Conservation (phyloP, 352 stramenopile species). For the Thraustochytrium sp. region DNA sequence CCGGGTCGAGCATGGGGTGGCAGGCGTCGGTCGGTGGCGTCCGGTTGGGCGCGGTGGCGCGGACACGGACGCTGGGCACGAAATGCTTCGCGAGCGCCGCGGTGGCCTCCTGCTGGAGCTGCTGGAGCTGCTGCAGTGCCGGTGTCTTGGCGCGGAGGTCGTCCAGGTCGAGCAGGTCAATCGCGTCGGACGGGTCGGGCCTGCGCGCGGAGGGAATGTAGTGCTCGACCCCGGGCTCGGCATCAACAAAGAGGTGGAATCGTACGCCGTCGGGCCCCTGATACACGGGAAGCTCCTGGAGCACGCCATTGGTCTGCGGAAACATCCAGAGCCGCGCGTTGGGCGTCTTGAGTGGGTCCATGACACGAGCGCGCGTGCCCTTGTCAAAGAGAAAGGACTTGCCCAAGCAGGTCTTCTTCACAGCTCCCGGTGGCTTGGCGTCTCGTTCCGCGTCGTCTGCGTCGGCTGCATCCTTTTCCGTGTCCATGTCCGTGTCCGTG, state of each 20-base stretch:
- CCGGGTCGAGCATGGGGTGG: not conserved
- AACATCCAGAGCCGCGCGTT: conserved; percentile 15
- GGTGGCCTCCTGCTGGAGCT: too few relatives aligned
- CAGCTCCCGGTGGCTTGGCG: not conserved
- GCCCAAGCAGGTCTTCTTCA: not conserved
- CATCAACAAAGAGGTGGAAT: conserved; percentile 12
- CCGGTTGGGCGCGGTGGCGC: not conserved
- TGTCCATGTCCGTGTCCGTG: not conserved
- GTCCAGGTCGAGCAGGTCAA: not conserved
- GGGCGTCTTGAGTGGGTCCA: not conserved
- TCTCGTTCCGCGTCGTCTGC: not conserved
- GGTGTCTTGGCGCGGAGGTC: too few relatives aligned
- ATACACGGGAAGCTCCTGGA: not conserved
- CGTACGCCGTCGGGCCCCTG: not conserved
- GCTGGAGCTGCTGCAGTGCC: too few relatives aligned
- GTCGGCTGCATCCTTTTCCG: not conserved
- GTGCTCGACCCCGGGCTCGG: not conserved
- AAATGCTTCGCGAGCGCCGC: not conserved
- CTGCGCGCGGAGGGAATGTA: not conserved
- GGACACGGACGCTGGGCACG: not conserved
- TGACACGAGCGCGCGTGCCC: not conserved
- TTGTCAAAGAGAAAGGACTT: not conserved
- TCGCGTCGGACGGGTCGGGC: not conserved
- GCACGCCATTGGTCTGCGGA: not conserved
- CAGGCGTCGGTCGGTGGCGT: not conserved